Percentiles rank a stretch among this genome's conserved stretches.
Conservation (phyloP, 2,329 filamentous ascomycete species). For the Phoma sp. region DNA sequence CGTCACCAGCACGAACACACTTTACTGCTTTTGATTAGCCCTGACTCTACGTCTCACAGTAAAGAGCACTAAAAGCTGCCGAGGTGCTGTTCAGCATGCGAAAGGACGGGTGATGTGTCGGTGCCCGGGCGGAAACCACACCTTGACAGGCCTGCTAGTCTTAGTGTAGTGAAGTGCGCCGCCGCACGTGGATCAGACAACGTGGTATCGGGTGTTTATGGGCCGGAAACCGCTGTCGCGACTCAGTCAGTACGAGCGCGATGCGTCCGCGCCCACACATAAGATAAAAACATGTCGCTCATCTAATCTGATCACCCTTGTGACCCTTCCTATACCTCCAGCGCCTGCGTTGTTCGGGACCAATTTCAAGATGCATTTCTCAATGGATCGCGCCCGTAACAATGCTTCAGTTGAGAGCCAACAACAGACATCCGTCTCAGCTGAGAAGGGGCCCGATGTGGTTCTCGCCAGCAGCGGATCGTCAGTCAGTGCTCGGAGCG, state of each 20-base stretch:
- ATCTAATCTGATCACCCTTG: constrained; percentile 16
- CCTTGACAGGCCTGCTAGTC: background rate
- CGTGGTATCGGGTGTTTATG: constrained; percentile 4
- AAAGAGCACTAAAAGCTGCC: background rate
- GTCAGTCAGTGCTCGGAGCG: constrained; percentile 5
- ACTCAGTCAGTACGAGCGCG: constrained; percentile 2
- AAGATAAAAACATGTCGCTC: constrained; percentile 4
- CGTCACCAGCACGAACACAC: background rate
- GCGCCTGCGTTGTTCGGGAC: background rate
- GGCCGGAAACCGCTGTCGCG: background rate
- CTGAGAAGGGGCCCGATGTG: constrained; percentile 11
- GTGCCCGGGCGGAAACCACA: background rate
- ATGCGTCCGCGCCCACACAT: background rate
- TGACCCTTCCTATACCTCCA: background rate
- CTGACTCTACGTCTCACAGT: background rate
- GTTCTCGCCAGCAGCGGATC: constrained; percentile 15
- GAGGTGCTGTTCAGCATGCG: background rate
- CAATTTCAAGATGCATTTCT: constrained; percentile 5
- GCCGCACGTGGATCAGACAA: background rate
- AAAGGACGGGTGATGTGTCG: background rate
- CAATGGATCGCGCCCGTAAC: constrained; percentile 6
- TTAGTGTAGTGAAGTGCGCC: background rate
- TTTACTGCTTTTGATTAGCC: background rate
- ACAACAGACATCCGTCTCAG: constrained; percentile 1
- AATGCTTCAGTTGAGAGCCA: background rate